Percentiles rank a stretch among this genome's conserved stretches.
Conservation (phyloP, 169 alveolate genomes). For the Plasmodium gonderi region DNA sequence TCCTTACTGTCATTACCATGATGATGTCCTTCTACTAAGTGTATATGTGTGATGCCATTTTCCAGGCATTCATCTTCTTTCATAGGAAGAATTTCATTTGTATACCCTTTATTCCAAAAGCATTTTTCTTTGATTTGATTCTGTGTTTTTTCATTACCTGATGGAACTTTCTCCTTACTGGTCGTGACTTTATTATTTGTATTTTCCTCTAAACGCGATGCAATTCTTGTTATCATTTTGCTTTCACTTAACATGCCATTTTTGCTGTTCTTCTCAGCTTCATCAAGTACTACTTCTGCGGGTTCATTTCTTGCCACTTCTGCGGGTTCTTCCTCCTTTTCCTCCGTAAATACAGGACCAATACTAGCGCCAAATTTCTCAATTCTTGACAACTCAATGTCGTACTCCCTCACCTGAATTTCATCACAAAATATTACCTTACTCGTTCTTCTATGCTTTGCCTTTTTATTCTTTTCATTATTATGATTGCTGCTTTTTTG, state of each 20-base stretch:
- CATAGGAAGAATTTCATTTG: too few relatives aligned
- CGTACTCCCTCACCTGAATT: slow-evolving; percentile 77
- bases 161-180: too few relatives aligned
- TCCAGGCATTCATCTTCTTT: too few relatives aligned
- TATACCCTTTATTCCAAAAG: too few relatives aligned
- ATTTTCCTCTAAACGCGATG: too few relatives aligned
- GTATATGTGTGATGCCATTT: neutral
- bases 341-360: slow-evolving; percentile 76
- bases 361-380: slow-evolving; percentile 80
- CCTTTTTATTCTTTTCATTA: slow-evolving; percentile 2
- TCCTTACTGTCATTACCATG: neutral
- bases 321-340: neutral
- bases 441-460: slow-evolving; percentile 22
- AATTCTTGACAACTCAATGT: slow-evolving; percentile 79
- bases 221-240: too few relatives aligned
- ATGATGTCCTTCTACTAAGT: neutral
- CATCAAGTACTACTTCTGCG: neutral
- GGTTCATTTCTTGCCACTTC: neutral
- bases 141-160: too few relatives aligned
- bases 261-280: neutral
- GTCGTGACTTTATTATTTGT: neutral
- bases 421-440: slow-evolving; percentile 75
- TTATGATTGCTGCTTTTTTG: neutral
- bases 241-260: neutral
- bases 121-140: too few relatives aligned